Percentiles rank a stretch among this genome's conserved stretches.
Conservation (phyloP, 805 yeast genomes). For the Blastobotrys chiropterorum region DNA sequence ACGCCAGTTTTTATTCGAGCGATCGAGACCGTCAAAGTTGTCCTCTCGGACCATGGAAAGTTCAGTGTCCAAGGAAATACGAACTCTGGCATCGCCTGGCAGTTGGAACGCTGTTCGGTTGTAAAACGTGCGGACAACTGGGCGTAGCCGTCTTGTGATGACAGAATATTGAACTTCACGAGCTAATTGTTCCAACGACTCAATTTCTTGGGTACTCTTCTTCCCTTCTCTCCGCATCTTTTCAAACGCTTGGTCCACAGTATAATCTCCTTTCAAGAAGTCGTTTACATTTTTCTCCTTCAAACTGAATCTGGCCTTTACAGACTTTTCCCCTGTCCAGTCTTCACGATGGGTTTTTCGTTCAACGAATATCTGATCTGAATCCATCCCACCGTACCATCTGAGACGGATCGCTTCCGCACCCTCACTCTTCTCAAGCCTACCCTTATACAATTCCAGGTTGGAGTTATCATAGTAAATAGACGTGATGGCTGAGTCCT, state of each 20-base stretch:
- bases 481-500: conserved; percentile 94
- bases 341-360: conserved; percentile 98
- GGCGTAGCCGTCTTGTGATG: conserved; percentile 76
- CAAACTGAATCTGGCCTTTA: conserved; percentile 89
- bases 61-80: conserved; percentile 96
- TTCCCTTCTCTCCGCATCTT: conserved; percentile 91
- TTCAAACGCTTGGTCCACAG: conserved; percentile 85
- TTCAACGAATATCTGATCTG: conserved; percentile 90
- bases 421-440: conserved; percentile 94
- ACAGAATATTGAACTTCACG: conserved; percentile 89
- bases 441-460: conserved; percentile 87
- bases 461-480: conserved; percentile 89
- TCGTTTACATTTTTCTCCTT: conserved; percentile 88
- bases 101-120: conserved; percentile 98
- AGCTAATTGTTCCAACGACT: conserved; percentile 85
- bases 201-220: conserved; percentile 80
- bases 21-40: conserved; percentile 84
- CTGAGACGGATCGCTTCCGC: conserved; percentile 97
- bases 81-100: conserved; percentile 98
- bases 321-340: conserved; percentile 99
- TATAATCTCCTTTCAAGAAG: conserved; percentile 74
- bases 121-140: conserved; percentile 93
- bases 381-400: conserved; percentile 98
- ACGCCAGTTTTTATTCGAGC: conserved; percentile 94
- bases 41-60: conserved; percentile 97